Base-by-base conservation (phyloP, 2,329 filamentous ascomycete genomes). In the Blumeria hordei region DNA sequence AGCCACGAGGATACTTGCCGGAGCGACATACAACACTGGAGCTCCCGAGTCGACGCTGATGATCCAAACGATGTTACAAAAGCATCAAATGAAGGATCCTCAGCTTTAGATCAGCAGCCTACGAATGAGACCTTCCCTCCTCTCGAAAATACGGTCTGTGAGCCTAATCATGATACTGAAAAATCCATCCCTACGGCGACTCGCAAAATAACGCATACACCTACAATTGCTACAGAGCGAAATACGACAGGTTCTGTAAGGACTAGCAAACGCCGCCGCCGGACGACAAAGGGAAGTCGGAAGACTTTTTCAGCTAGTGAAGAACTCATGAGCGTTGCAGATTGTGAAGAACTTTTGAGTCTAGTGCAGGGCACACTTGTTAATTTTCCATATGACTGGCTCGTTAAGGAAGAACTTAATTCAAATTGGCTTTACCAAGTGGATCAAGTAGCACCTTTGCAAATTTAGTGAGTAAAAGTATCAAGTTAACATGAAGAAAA, bases 371-470 rank as follows among this genome's bases (percentile, higher is more conserved):
- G 92, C 1, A 81, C 88, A 65, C 68, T 98, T 54, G 88, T 98
- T 32, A 72, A 86, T 59, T 98, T 93, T 72, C 92, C 92, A 6
- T 94, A 96, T 68, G 87, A 98, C 64, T 98, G 93, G 88, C 77
- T 94, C 55, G 77, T 84, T 62, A 84, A 82, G 55, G 92, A 96
- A 69, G 92, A 96, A 71, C 79, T 81, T 64, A 88, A 87, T 60
- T 86, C 88, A 56, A 94, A 95, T 65, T 98, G 92, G 92, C 76
- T 95, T 59, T 96, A 94, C 69, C 87, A 90, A 65, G 86, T 96
- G 55, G 92, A 98, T 67, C 83, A 93, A 67, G 82, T 98, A 66
- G 93, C 92, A 62, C 92, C 92, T 56, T 73, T 98, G 69, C 88
- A 95, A 70, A 96, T 98, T 64, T 98, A 98, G 85, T 87, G 74